A percentile compares a stretch with the other conserved stretches of the same genome.
phyloP scores from a whole-genome alignment of 2,329 filamentous ascomycete species.

The Periconia sp. region DNA sequence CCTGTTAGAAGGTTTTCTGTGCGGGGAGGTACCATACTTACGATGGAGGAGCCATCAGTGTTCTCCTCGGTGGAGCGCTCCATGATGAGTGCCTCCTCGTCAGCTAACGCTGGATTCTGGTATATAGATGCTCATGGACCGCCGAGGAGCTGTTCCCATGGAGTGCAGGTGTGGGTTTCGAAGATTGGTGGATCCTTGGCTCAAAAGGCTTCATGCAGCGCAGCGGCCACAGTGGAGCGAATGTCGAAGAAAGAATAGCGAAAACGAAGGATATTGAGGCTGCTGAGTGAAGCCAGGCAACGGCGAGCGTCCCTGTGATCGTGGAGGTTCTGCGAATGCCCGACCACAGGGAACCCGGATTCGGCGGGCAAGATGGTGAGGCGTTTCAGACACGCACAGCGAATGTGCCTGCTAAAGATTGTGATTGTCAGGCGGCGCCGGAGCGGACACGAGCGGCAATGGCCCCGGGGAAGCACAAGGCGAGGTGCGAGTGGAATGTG shows the following conservation, averaged over 20 bases:
- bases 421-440: neutral
- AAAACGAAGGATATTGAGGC: conserved; percentile 7
- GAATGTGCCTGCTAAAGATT: neutral
- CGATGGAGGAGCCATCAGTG: conserved; percentile 78
- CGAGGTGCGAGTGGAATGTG: neutral
- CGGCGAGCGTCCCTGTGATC: conserved; percentile 2
- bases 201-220: conserved; percentile 26
- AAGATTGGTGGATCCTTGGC: conserved; percentile 13
- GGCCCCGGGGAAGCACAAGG: neutral
- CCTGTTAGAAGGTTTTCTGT: conserved; percentile 19
- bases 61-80: conserved; percentile 56
- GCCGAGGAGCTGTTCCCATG: conserved; percentile 35
- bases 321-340: conserved; percentile 36
- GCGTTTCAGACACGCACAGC: conserved; percentile 10
- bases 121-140: conserved; percentile 43
- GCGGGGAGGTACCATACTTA: conserved; percentile 47
- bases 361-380: conserved; percentile 25
- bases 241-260: conserved; percentile 7
- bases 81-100: conserved; percentile 41
- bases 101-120: conserved; percentile 41
- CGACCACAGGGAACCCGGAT: conserved; percentile 25
- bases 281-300: neutral
- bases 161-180: conserved; percentile 27
- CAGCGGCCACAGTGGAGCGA: conserved; percentile 12
- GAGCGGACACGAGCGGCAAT: neutral